phyloP scores from a whole-genome alignment of 345 rosid genomes.

The Gossypium thurberi region DNA sequence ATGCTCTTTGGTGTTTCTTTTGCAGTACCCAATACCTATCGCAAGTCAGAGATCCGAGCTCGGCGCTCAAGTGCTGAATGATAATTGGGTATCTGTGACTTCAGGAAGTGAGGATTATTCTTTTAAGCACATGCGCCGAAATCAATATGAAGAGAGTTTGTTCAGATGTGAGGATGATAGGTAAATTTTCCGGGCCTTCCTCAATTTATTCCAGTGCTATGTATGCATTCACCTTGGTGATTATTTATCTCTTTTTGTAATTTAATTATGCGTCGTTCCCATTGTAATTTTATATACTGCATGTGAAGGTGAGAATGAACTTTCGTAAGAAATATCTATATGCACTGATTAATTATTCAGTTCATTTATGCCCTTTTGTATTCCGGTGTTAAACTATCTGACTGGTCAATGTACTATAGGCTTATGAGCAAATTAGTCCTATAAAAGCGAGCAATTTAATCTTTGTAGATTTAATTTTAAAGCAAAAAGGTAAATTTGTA shows the following conservation, averaged over 20 bases:
- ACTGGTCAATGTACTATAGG: no score
- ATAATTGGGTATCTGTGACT: slow-evolving; percentile 95
- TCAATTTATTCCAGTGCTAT: background rate
- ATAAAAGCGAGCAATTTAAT: no score
- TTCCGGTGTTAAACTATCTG: no score
- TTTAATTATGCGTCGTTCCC: background rate
- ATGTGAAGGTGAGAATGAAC: slow-evolving; percentile 1
- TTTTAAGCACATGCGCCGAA: slow-evolving; percentile 94
- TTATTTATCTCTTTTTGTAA: background rate
- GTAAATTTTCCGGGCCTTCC: slow-evolving; percentile 26
- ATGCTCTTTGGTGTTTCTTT: slow-evolving; percentile 15
- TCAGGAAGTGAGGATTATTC: slow-evolving; percentile 98
- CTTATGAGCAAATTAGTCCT: no score
- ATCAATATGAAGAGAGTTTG: slow-evolving; percentile 92
- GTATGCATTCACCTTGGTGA: background rate
- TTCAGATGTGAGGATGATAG: slow-evolving; percentile 99
- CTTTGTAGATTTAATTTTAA: no score
- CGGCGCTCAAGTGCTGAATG: slow-evolving; percentile 81
- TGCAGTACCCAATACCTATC: slow-evolving; percentile 80
- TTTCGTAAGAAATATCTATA: background rate
- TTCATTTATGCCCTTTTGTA: background rate
- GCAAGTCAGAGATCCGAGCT: slow-evolving; percentile 78
- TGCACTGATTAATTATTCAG: background rate
- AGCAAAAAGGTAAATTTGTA: no score
- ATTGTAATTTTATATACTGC: background rate